These are phyloP conservation scores for Cyclotella kingstonii DNA, from an alignment of 108 stramenopile genomes.

Conservation along the genomic window DNA sequence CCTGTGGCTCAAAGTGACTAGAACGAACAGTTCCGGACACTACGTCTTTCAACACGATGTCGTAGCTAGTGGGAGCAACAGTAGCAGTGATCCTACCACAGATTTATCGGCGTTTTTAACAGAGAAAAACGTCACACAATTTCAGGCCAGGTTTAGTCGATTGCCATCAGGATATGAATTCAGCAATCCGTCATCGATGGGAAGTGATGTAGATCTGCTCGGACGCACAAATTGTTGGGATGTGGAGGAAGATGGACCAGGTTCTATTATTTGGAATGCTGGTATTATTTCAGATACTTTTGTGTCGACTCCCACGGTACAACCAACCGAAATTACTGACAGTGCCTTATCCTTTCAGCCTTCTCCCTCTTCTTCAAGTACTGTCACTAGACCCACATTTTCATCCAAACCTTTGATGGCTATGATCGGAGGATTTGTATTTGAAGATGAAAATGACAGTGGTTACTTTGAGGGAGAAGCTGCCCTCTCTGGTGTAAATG, in stretches of 20 bases:
- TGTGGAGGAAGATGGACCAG: slow-evolving; percentile 13
- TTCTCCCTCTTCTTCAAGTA: background rate
- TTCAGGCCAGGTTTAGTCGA: slow-evolving; percentile 18
- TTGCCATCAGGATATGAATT: slow-evolving; percentile 1
- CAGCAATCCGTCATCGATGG: slow-evolving; percentile 5
- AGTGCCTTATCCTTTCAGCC: no score
- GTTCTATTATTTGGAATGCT: slow-evolving; percentile 36
- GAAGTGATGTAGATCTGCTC: slow-evolving; percentile 18
- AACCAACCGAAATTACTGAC: no score
- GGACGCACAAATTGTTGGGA: slow-evolving; percentile 28
- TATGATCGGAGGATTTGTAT: slow-evolving; percentile 15
- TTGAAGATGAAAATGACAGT: slow-evolving; percentile 8
- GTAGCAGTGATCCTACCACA: background rate
- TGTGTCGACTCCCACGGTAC: slow-evolving; percentile 2
- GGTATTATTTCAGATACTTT: slow-evolving; percentile 3
- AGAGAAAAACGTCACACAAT: slow-evolving; percentile 2
- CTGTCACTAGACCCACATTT: no score
- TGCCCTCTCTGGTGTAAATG: slow-evolving; percentile 15
- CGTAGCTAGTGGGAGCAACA: background rate
- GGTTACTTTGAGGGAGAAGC: slow-evolving; percentile 24
- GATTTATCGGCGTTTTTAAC: slow-evolving; percentile 13
- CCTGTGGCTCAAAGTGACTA: slow-evolving; percentile 22
- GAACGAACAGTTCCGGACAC: slow-evolving; percentile 19
- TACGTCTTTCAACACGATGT: slow-evolving; percentile 11
- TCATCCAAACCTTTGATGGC: no score